Base-by-base conservation (phyloP, 2,329 filamentous ascomycete genomes). In the Nigrograna mackinnonii region DNA sequence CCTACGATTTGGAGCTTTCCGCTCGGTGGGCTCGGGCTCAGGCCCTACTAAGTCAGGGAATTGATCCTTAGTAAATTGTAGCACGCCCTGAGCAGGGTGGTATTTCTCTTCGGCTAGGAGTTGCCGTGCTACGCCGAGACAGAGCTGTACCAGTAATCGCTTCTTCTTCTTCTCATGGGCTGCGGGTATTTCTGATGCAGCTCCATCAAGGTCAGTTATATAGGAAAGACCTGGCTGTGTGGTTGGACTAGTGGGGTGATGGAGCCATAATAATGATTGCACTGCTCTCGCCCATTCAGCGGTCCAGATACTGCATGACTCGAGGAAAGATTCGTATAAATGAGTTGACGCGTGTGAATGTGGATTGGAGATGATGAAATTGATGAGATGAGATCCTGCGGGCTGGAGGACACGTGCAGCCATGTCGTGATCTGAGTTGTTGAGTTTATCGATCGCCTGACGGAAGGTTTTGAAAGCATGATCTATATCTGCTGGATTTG, bases 41-140 rank as follows among this genome's bases (percentile, higher is more conserved):
- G 31, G 22, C 39, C 41, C 13, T 41, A 63, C 58, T n/a, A 66
- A 22, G 6, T 67, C 62, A 2, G 61, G 47, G 30, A 66, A 67
- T 35, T 65, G 53, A 11, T 57, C 41, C 39, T 60, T 58, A 4
- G 55, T 48, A 22, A 66, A 65, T 2, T 58, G 41, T 52, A 68
- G 58, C 4, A 54, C 58, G 4, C 47, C 32, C 26, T 62, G 60
- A 11, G 64, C 64, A 30, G 66, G 62, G 3, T 41, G 37, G 22
- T 54, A 60, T 14, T 49, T 52, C 33, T 64, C 50, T 22, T 63
- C 52, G n/a, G 58, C 55, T 9, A 68, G 40, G 16, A 59, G 42
- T 31, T 61, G 55, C 7, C 54, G 60, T 16, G 65, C 64, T 17
- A 60, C 54, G 12, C 54, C 62, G 11, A 67, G 24, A 33, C 57